Evolutionary conservation across 192 early-diverging fungal species (phyloP), one percentile per base, ranked within the genome.

Genomic region (Physocladia obscura): DNA sequence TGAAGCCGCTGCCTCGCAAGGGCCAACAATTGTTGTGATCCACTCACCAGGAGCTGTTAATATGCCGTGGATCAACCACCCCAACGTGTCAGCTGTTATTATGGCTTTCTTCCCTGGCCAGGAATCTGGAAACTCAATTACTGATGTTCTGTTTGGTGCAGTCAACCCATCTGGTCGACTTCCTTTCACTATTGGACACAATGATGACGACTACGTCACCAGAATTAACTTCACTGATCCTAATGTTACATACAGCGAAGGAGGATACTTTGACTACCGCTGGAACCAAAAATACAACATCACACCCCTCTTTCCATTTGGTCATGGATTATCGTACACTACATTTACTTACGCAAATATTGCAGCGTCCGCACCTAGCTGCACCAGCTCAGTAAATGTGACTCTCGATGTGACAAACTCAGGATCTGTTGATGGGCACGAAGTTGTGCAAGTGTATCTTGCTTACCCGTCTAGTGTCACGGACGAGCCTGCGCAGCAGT

Each of bases 71-170:
- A 31, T 76, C 3, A 56, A 76, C 27, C 84, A 85, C 67, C 80
- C 77, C 3, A 86, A 87, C 49, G 73, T 87, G 49, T 81, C 70
- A 2, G 84, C 83, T 17, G 76, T 87, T 27, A 77, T 87, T 32
- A 83, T 69, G 35, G 74, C 85, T 30, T 57, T 76, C 39, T 57
- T 88, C n/a, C 85, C 85, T 30, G 86, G 86, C 32, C 84, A 87
- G 70, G 86, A 89, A 62, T 77, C 79, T 31, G 86, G 86, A 26
- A 74, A 85, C 24, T 60, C 86, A 15, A 50, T 87, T 29, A 81
- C 85, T n/a, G 87, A 88, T 67, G 75, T 87, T n/a, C 67, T 87
- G 1, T 87, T 84, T 71, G 84, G 86, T 26, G 76, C 83, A 48
- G 76, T 87, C 29, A 84, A 82, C 49, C 86, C 86, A 3, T 79